These are phyloP conservation scores for Pichia paraexigua DNA, from an alignment of 805 yeast genomes.

Conservation along the genomic window DNA sequence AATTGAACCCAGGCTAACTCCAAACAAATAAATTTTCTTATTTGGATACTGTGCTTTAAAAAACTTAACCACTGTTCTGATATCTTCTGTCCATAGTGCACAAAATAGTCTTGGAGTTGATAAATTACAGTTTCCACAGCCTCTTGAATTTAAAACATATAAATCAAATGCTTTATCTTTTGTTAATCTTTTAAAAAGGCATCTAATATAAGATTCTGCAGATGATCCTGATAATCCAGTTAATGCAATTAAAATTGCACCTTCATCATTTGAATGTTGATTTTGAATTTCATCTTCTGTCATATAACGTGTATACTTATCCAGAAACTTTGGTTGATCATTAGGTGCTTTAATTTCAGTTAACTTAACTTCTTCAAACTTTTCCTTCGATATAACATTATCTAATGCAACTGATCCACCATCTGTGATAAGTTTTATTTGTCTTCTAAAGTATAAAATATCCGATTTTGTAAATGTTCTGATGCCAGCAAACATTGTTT, in stretches of 20 bases:
- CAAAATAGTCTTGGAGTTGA: constrained; percentile 65
- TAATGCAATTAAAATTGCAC: constrained; percentile 55
- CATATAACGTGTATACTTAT: constrained; percentile 48
- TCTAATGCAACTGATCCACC: constrained; percentile 72
- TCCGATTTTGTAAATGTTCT: constrained; percentile 45
- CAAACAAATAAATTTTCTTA: constrained; percentile 61
- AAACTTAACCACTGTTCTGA: constrained; percentile 46
- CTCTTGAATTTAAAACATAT: constrained; percentile 65
- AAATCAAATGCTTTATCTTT: constrained; percentile 44
- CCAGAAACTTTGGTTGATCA: constrained; percentile 33
- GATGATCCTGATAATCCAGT: constrained; percentile 86
- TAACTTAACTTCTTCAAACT: constrained; percentile 15
- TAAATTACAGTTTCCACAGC: constrained; percentile 63
- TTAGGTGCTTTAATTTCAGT: constrained; percentile 25
- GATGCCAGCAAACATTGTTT: constrained; percentile 61
- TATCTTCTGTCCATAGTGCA: constrained; percentile 66
- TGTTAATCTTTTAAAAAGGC: constrained; percentile 37
- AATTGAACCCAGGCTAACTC: constrained; percentile 75
- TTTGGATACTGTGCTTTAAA: constrained; percentile 47
- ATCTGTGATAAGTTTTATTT: constrained; percentile 49
- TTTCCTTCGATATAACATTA: constrained; percentile 44
- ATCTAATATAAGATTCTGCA: constrained; percentile 68
- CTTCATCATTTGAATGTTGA: constrained; percentile 25
- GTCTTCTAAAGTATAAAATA: constrained; percentile 65
- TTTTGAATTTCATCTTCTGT: constrained; percentile 36